Evolutionary conservation across 1,284 basidiomycete species (phyloP), one percentile per base, ranked within the genome.

Genomic region (Vanrija pseudolonga): DNA sequence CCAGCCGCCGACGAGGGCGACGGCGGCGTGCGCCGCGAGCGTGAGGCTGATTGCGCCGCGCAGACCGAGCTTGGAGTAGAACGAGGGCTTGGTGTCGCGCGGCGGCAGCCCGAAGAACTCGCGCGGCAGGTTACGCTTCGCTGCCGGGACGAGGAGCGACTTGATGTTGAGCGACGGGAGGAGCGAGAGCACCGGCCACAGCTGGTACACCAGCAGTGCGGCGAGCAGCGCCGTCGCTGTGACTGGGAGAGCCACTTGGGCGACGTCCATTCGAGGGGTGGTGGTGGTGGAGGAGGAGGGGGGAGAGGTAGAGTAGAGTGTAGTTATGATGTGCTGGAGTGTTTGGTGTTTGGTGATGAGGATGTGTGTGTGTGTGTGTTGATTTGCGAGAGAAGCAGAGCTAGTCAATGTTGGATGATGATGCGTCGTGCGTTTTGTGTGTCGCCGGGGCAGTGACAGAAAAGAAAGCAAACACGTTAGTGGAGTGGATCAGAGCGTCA

Each of bases 61-160:
- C 20, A 64, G 51, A 0, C 62, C 57, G 19, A 64, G 45, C 26
- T 23, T 20, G 45, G 49, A 11, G 48, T 26, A 17, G 51, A 41
- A 6, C 64, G 59, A 7, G 53, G 51, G 14, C 18, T 26, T 6
- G 43, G 14, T 3, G 6, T 12, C 47, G 11, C 65, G 45, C 14
- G 70, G 67, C 18, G 72, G 69, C 3, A 73, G 61, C 42, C 66
- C 67, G 60, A 73, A 73, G 59, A 69, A 69, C 43, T 64, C 61
- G 48, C 72, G 58, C 15, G 72, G 69, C 11, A 73, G 63, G 50
- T 69, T 71, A 4, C 62, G 59, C 6, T 48, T 19, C 22, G 49
- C n/a, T 44, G 51, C n/a, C 61, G 63, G 43, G 32, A 32, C 14
- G 58, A 57, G 17, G 67, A 40, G 50, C 22, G 39, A 38, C 43